Evolutionary conservation across 2,329 filamentous ascomycete genomes (phyloP).

Genomic region (Lachnellula subtilissima): DNA sequence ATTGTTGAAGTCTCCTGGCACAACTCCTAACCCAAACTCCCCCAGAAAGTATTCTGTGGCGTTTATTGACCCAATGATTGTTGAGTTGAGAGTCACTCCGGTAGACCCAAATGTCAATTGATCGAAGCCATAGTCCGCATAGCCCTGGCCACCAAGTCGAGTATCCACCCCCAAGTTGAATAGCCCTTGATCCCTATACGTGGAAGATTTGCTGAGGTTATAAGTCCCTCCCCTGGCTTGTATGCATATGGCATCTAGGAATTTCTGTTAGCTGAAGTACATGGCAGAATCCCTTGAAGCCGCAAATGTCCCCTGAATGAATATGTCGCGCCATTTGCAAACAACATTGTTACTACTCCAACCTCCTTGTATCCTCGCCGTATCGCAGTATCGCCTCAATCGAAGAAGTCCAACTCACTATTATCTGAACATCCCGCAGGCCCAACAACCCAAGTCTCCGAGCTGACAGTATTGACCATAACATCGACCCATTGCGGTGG

Average conservation of each 20-base stretch:
- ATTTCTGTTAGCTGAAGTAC: background rate
- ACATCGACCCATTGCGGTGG: slow-evolving; percentile 51
- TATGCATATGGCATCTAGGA: slow-evolving; percentile 47
- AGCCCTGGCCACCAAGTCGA: slow-evolving; percentile 53
- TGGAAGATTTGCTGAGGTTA: slow-evolving; percentile 46
- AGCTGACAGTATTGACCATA: slow-evolving; percentile 61
- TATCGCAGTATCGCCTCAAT: background rate
- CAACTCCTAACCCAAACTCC: slow-evolving; percentile 52
- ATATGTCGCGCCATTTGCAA: background rate
- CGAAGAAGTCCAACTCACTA: slow-evolving; percentile 19
- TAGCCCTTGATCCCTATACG: slow-evolving; percentile 41
- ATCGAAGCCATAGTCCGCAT: slow-evolving; percentile 61
- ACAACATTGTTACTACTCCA: background rate
- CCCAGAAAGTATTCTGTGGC: slow-evolving; percentile 52
- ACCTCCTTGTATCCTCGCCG: too few species aligned
- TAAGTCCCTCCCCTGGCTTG: slow-evolving; percentile 56
- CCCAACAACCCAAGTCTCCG: slow-evolving; percentile 67
- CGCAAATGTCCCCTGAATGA: background rate
- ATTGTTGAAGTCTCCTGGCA: slow-evolving; percentile 47
- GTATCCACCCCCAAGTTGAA: slow-evolving; percentile 51
- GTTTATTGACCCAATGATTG: slow-evolving; percentile 44
- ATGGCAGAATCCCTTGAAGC: background rate
- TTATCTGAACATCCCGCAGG: slow-evolving; percentile 46
- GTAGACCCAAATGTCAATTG: slow-evolving; percentile 25
- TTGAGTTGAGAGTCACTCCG: slow-evolving; percentile 35